These are phyloP conservation scores for Xylaria sp. DNA, from an alignment of 2,329 filamentous ascomycete genomes.

Conservation along the genomic window DNA sequence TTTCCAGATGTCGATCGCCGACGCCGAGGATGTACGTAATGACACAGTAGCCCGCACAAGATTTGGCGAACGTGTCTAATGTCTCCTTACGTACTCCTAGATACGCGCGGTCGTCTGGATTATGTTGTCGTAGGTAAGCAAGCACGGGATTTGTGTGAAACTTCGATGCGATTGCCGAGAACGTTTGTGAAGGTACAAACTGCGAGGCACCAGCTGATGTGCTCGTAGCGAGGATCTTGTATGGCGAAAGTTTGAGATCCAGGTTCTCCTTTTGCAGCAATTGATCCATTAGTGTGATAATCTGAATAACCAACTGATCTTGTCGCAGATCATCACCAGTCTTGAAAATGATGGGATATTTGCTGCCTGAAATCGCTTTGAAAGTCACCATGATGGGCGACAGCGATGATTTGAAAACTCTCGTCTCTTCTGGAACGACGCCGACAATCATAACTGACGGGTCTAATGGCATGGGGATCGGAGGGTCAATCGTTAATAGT, in stretches of 20 bases:
- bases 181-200: conserved; percentile 86
- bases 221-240: conserved; percentile 94
- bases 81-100: conserved; percentile 90
- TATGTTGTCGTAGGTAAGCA: conserved; percentile 87
- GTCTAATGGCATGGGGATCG: conserved; percentile 88
- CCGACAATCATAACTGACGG: conserved; percentile 83
- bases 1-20: conserved; percentile 94
- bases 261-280: conserved; percentile 95
- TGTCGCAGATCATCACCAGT: conserved; percentile 95
- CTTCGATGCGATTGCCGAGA: conserved; percentile 85
- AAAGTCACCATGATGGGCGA: conserved; percentile 93
- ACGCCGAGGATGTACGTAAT: conserved; percentile 98
- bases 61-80: conserved; percentile 94
- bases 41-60: conserved; percentile 96
- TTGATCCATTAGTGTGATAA: conserved; percentile 97
- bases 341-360: conserved; percentile 96
- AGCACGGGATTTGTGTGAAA: conserved; percentile 80
- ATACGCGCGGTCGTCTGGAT: conserved; percentile 83
- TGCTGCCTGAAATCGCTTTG: conserved; percentile 78
- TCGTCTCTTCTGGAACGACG: conserved; percentile 83
- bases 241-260: conserved; percentile 93
- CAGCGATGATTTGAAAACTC: conserved; percentile 95
- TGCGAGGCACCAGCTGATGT: conserved; percentile 91
- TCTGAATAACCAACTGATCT: conserved; percentile 95
- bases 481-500: conserved; percentile 82